Evolutionary conservation across 169 alveolate species (phyloP), one percentile per base, ranked within the genome.

Genomic region (Plasmodium sp.): DNA sequence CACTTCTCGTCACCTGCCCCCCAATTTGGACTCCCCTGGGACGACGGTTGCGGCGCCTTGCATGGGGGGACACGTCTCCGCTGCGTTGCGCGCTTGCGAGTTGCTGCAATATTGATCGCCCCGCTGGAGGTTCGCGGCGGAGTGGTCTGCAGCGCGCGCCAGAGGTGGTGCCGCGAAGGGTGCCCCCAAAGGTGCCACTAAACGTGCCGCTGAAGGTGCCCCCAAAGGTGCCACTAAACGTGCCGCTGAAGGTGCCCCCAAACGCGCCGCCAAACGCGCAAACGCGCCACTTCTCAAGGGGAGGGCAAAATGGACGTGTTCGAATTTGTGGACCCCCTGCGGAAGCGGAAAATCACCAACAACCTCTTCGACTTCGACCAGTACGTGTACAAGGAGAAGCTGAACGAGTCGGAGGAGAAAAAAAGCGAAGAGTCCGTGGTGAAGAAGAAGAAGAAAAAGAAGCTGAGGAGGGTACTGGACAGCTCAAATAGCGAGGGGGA

Each of bases 381-480:
- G 48, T 88, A 88, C 43, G 83, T 88, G 72, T 88, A 88, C 45
- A 88, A 88, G 58, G 94, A 81, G 16, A 88, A 88, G 34, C 16
- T 10, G 22, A 83, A 81, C 2, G 74, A 79, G 18, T 18, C 84
- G 18, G 94, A 88, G 72, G 83, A 88, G 73, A 79, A 80, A n/a
- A 41, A 56, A 39, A 41, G 75, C 51, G 83, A 62, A 18, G 75
- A 84, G 6, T n/a, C 36, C 45, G 84, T 45, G 51, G 9, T 43
- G 41, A 88, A 88, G 81, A 84, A 84, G 58, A 86, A 86, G 51
- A 88, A 85, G 34, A 85, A 88, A 81, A 88, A 88, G 81, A 88
- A 88, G 67, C 71, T 79, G 41, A 79, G 82, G 48, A 79, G 84
- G 39, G 81, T 88, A n/a, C 41, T 88, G 27, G 83, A 88, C 31